These are phyloP conservation scores for Scleromitrula shiraiana DNA, from an alignment of 2,329 filamentous ascomycete genomes.

Conservation along the genomic window DNA sequence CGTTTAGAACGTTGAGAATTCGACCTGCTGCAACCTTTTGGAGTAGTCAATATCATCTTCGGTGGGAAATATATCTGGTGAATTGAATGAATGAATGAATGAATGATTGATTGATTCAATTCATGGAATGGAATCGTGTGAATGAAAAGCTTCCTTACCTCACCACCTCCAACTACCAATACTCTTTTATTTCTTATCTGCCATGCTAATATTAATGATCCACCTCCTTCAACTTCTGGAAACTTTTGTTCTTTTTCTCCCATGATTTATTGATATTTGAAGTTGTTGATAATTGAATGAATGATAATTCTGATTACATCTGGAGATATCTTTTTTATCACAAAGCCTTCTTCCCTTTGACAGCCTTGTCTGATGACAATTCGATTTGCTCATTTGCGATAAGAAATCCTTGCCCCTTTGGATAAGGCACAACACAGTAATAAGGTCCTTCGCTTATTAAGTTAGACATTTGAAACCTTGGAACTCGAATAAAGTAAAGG, in stretches of 20 bases:
- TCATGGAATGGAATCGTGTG: too few species aligned
- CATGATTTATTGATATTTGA: constrained; percentile 14
- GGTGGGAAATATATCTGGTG: too few species aligned
- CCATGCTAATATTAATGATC: constrained; percentile 92
- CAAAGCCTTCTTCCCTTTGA: background rate
- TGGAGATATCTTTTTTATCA: background rate
- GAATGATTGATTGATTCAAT: too few species aligned
- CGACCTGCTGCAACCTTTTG: constrained; percentile 88
- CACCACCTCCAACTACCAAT: constrained; percentile 89
- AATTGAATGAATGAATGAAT: too few species aligned
- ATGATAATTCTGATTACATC: background rate
- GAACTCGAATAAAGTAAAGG: too few species aligned
- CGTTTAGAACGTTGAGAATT: constrained; percentile 89
- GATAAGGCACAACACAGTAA: too few species aligned
- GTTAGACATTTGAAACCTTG: too few species aligned
- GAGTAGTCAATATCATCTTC: constrained; percentile 20
- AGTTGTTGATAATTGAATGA: constrained; percentile 5
- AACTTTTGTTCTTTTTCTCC: constrained; percentile 40
- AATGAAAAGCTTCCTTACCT: too few species aligned
- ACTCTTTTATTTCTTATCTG: constrained; percentile 84
- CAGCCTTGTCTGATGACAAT: background rate
- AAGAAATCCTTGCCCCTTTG: too few species aligned
- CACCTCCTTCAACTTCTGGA: constrained; percentile 78
- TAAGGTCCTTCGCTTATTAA: too few species aligned
- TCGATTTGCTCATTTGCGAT: background rate